A percentile compares a stretch with the other conserved stretches of the same genome.
Evolutionary conservation across 2,329 filamentous ascomycete genomes (phyloP).

Genomic region (Alternaria postmessia): DNA sequence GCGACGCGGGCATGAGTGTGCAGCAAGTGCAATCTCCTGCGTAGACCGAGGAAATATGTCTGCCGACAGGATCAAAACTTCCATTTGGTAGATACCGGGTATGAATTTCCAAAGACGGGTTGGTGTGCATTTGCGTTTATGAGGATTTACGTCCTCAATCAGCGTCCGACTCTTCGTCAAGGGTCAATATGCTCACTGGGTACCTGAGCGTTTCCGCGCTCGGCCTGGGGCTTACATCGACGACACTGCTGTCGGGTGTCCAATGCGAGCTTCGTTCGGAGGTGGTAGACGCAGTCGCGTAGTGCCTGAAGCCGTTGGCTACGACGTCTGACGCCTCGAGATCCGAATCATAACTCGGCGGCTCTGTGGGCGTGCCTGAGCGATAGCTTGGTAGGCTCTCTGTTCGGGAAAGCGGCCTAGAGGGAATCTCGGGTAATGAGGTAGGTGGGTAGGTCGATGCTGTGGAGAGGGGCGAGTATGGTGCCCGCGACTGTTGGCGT

Average conservation of each 20-base stretch:
- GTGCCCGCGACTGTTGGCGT: conserved; percentile 19
- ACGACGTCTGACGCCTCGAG: conserved; percentile 49
- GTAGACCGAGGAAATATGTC: not conserved
- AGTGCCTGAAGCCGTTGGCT: conserved; percentile 54
- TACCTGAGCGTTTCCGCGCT: conserved; percentile 49
- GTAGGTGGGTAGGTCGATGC: conserved; percentile 43
- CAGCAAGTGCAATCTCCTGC: not conserved
- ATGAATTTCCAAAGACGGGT: conserved; percentile 13
- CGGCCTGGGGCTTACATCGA: conserved; percentile 50
- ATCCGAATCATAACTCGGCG: conserved; percentile 55
- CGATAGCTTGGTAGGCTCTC: conserved; percentile 56
- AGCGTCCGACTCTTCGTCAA: conserved; percentile 28
- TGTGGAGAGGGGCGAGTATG: conserved; percentile 38
- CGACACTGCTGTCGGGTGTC: conserved; percentile 51
- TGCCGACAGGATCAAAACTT: not conserved
- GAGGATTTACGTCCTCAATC: conserved; percentile 13
- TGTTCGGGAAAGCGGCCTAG: conserved; percentile 49
- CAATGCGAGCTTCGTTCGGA: conserved; percentile 39
- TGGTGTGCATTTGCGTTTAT: conserved; percentile 4
- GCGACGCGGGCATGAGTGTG: not conserved
- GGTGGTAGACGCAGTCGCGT: conserved; percentile 38
- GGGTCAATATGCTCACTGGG: conserved; percentile 33
- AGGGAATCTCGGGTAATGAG: conserved; percentile 43
- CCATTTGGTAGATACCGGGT: not conserved
- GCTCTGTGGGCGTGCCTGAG: conserved; percentile 48